These are phyloP conservation scores for Wickerhamiella kurtzmanii DNA, from an alignment of 805 yeast genomes.

Conservation along the genomic window DNA sequence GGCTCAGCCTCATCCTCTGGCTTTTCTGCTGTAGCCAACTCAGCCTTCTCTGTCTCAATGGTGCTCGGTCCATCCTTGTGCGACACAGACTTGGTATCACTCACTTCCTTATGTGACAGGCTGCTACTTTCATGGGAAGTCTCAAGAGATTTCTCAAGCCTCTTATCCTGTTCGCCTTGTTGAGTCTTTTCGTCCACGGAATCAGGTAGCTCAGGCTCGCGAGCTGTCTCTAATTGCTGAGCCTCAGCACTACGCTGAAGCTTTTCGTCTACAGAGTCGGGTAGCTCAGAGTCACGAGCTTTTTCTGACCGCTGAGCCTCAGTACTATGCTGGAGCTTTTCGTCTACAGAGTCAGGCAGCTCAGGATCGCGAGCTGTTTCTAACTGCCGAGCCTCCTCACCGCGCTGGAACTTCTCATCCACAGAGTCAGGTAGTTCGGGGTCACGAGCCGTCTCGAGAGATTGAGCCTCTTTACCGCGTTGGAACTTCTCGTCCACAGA, in stretches of 20 bases:
- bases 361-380: background rate
- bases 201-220: too few relatives aligned
- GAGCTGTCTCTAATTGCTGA: background rate
- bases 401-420: background rate
- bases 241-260: background rate
- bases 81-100: too few relatives aligned
- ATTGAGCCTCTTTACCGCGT: background rate
- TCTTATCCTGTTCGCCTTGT: too few relatives aligned
- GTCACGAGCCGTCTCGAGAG: background rate
- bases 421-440: constrained; percentile 1
- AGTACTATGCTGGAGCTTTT: background rate
- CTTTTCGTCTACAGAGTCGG: background rate
- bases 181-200: too few relatives aligned
- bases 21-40: too few relatives aligned
- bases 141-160: too few relatives aligned
- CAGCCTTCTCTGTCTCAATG: too few relatives aligned
- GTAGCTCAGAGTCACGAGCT: background rate
- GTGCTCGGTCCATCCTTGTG: too few relatives aligned
- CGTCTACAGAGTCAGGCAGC: constrained; percentile 1
- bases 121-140: too few relatives aligned
- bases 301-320: background rate
- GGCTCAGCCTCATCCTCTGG: background rate
- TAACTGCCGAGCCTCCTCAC: too few relatives aligned
- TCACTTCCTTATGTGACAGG: too few relatives aligned
- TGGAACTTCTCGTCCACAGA: background rate